A percentile compares a stretch with the other conserved stretches of the same genome.
Evolutionary conservation across 345 rosid species (phyloP).

Genomic region (Pseudoturritis turrita): DNA sequence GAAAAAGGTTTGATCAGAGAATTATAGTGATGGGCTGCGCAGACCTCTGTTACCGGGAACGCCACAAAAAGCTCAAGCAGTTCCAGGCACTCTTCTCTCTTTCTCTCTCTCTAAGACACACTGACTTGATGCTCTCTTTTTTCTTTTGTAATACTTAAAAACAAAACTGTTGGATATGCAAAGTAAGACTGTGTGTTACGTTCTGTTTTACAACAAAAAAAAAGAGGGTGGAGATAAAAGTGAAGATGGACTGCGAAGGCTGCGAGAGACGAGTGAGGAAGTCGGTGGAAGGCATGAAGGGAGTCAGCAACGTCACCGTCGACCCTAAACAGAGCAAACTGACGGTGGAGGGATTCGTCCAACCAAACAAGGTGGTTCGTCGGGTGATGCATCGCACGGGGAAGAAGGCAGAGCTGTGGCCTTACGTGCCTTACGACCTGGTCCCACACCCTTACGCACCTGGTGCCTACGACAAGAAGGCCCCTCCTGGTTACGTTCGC

Average conservation of each 20-base stretch:
- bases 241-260: constrained; percentile 70
- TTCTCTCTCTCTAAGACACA: not conserved
- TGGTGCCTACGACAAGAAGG: constrained; percentile 35
- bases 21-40: not conserved
- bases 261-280: constrained; percentile 69
- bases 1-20: too few relatives aligned
- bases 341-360: constrained; percentile 62
- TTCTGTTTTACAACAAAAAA: constrained; percentile 24
- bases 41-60: constrained; percentile 25
- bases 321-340: constrained; percentile 60
- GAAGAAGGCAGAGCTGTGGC: constrained; percentile 39
- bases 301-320: constrained; percentile 51
- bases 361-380: constrained; percentile 41
- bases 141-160: not conserved
- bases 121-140: not conserved
- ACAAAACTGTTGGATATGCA: too few relatives aligned
- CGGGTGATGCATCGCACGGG: constrained; percentile 35
- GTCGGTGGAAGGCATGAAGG: constrained; percentile 62
- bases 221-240: constrained; percentile 50
- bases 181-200: not conserved
- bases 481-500: constrained; percentile 36
- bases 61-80: constrained; percentile 28
- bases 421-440: constrained; percentile 34
- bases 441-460: constrained; percentile 38
- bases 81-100: constrained; percentile 19